Evolutionary conservation across 345 rosid species (phyloP), one percentile per base, ranked within the genome.

Genomic region (Acer negundo): DNA sequence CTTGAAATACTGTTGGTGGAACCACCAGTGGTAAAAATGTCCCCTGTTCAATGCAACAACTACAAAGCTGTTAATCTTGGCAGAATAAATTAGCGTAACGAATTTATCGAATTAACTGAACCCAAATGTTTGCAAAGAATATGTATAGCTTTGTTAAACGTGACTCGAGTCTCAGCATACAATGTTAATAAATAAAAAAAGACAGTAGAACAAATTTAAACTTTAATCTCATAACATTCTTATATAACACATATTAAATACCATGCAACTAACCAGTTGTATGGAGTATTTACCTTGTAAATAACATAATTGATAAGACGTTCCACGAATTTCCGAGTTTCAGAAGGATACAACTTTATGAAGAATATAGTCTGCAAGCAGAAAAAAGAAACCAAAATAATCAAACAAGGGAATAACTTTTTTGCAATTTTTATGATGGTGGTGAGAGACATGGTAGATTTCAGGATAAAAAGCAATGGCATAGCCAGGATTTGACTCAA

Each of bases 281-380:
- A 72, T 74, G 73, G 69, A 81, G 68, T 56, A 77, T 58, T 76
- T 85, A 96, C 99, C 99, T 96, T 96, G 85, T 96, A 96, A 71
- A 92, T 87, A 84, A 93, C 91, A 89, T 96, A 96, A 81, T 96
- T 94, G 80, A 90, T 81, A 79, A 96, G 93, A n/a, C 95, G 94
- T 82, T 94, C 98, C 84, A 87, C 86, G 81, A 96, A 79, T 83
- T 92, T 96, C 73, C 87, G 87, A 63, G 90, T 85, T 88, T 96
- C 99, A 70, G 94, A 84, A 49, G 92, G 85, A 78, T 93, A 89
- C 78, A 96, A 85, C 78, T 92, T 91, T 42, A 82, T 89, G 79
- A 96, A 94, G 85, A 96, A 96, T 80, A 94, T 69, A 85, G 91
- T 89, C 99, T 96, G 97, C 87, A 86, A 3, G 70, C n/a, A 55